phyloP scores from a whole-genome alignment of 1,284 basidiomycete genomes.

The Pterulicium gracile region DNA sequence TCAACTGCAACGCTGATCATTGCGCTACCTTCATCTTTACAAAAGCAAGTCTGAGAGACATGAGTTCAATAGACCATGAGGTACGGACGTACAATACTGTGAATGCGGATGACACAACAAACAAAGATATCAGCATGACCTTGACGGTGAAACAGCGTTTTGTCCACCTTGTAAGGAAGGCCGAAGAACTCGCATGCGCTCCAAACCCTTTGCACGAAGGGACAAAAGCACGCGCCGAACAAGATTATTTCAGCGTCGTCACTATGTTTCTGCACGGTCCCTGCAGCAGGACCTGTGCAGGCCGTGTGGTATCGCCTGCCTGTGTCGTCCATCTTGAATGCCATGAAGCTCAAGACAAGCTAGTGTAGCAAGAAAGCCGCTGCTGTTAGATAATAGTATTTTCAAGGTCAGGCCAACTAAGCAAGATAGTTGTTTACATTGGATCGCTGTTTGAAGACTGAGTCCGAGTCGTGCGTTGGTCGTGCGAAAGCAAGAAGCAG shows the following conservation, averaged over 20 bases:
- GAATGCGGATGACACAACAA: background rate
- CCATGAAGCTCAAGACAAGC: no score
- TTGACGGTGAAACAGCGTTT: background rate
- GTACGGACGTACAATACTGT: slow-evolving; percentile 10
- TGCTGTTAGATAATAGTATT: no score
- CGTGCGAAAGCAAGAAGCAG: no score
- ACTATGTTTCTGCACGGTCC: slow-evolving; percentile 37
- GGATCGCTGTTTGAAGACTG: no score
- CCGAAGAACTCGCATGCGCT: slow-evolving; percentile 52
- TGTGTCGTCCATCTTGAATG: slow-evolving; percentile 21
- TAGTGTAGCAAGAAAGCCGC: no score
- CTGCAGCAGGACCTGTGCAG: slow-evolving; percentile 49
- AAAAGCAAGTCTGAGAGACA: background rate
- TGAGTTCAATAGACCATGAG: background rate
- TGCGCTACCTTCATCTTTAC: background rate
- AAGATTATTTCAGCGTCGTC: slow-evolving; percentile 43
- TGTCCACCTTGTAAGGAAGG: slow-evolving; percentile 45
- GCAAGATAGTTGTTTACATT: no score
- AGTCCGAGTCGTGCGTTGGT: no score
- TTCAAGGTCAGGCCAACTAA: no score
- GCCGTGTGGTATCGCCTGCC: slow-evolving; percentile 40
- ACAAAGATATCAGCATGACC: no score
- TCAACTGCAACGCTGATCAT: background rate
- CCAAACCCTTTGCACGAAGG: slow-evolving; percentile 69
- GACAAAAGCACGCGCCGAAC: slow-evolving; percentile 65